Percentiles rank a stretch among this genome's conserved stretches.
Conservation (phyloP, 1,284 basidiomycete species). For the Blastosporella zonata region DNA sequence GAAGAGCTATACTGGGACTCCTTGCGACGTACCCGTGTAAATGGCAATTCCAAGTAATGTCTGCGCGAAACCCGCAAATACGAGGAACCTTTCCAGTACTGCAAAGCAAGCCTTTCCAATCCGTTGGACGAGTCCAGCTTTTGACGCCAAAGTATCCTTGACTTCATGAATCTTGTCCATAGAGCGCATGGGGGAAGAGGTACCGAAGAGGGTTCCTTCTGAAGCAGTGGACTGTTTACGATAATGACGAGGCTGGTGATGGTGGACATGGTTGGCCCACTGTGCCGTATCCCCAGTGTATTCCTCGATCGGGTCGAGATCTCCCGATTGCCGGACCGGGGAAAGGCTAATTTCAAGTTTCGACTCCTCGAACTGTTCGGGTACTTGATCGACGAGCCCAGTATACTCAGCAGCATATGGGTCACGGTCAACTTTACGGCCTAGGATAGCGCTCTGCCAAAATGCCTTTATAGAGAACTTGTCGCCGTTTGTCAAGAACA, state of each 20-base stretch:
- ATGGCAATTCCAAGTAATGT: slow-evolving; percentile 68
- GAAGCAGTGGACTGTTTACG: slow-evolving; percentile 46
- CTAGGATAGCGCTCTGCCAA: slow-evolving; percentile 56
- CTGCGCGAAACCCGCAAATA: slow-evolving; percentile 69
- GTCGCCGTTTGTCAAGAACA: slow-evolving; percentile 43
- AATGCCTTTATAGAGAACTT: slow-evolving; percentile 46
- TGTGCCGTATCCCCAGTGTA: slow-evolving; percentile 34
- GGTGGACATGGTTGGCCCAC: slow-evolving; percentile 47
- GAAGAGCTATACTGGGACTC: not conserved
- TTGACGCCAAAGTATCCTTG: slow-evolving; percentile 22
- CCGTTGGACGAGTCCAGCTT: slow-evolving; percentile 33
- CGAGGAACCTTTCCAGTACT: slow-evolving; percentile 57
- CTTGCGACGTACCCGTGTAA: slow-evolving; percentile 54
- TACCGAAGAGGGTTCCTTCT: slow-evolving; percentile 52
- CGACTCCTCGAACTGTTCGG: slow-evolving; percentile 47
- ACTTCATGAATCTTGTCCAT: slow-evolving; percentile 65
- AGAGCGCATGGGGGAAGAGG: slow-evolving; percentile 49
- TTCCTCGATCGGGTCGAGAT: slow-evolving; percentile 26
- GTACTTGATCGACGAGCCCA: slow-evolving; percentile 52
- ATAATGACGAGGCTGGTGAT: slow-evolving; percentile 33
- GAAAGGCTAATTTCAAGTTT: slow-evolving; percentile 24
- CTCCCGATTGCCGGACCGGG: slow-evolving; percentile 29
- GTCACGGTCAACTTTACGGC: slow-evolving; percentile 29
- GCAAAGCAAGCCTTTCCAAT: slow-evolving; percentile 47
- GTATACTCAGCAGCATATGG: slow-evolving; percentile 44